phyloP scores from a whole-genome alignment of 352 stramenopile genomes.

The Phytopythium boreale region DNA sequence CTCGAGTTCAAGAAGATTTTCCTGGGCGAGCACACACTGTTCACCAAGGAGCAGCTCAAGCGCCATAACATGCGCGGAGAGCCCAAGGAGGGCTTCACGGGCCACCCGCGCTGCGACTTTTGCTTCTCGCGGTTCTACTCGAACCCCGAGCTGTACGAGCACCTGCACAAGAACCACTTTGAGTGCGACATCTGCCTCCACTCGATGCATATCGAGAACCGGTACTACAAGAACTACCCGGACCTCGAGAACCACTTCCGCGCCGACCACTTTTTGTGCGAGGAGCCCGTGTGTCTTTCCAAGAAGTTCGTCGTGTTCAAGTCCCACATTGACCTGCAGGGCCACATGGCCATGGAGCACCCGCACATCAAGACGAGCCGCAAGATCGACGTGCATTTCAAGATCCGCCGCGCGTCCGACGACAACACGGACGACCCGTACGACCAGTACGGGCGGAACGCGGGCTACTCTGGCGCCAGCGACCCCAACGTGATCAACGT shows the following conservation, averaged over 20 bases:
- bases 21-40: slow-evolving; percentile 72
- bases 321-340: slow-evolving; percentile 83
- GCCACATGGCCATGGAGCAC: slow-evolving; percentile 77
- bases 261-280: slow-evolving; percentile 85
- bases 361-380: slow-evolving; percentile 81
- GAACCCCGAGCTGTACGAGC: slow-evolving; percentile 84
- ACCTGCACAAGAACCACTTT: slow-evolving; percentile 91
- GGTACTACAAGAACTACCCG: slow-evolving; percentile 91
- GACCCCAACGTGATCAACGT: slow-evolving; percentile 69
- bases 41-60: slow-evolving; percentile 76
- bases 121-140: slow-evolving; percentile 88
- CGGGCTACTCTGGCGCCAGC: slow-evolving; percentile 14
- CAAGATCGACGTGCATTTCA: slow-evolving; percentile 89
- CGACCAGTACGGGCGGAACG: slow-evolving; percentile 49
- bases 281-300: slow-evolving; percentile 73
- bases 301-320: slow-evolving; percentile 92
- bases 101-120: slow-evolving; percentile 88
- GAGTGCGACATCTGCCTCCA: slow-evolving; percentile 90
- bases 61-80: slow-evolving; percentile 71
- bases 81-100: slow-evolving; percentile 71
- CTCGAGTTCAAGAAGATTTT: slow-evolving; percentile 90
- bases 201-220: slow-evolving; percentile 73
- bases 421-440: slow-evolving; percentile 40
- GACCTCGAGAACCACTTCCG: slow-evolving; percentile 91
- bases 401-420: slow-evolving; percentile 50